These are phyloP conservation scores for Cornus controversa DNA, from an alignment of 148 eudicot species.

Conservation along the genomic window DNA sequence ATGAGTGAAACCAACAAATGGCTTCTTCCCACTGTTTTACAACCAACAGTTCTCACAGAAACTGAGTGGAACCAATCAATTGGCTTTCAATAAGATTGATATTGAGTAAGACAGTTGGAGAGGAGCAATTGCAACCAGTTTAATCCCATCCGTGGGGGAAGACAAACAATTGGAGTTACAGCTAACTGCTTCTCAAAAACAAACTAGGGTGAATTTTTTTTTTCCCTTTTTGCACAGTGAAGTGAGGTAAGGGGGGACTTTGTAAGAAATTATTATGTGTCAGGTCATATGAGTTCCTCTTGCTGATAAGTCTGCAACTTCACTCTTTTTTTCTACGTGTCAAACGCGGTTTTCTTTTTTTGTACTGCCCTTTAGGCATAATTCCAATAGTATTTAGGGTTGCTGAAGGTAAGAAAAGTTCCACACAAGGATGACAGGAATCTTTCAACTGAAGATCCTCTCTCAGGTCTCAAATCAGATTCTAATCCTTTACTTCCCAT, in stretches of 20 bases:
- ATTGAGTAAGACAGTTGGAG: background rate
- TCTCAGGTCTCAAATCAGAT: slow-evolving; percentile 5
- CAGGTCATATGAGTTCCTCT: background rate
- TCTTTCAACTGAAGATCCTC: background rate
- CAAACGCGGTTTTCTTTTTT: background rate
- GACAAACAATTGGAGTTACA: too few species aligned
- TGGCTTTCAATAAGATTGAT: background rate
- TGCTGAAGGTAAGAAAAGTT: background rate
- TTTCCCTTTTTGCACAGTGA: too few species aligned
- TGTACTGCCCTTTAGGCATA: too few species aligned
- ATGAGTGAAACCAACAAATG: background rate
- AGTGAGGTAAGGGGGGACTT: background rate
- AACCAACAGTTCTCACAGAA: background rate
- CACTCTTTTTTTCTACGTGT: background rate
- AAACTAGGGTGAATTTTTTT: too few species aligned
- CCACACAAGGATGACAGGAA: background rate
- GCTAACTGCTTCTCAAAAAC: too few species aligned
- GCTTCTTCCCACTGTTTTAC: background rate
- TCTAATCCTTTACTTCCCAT: background rate
- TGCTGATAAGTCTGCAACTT: background rate
- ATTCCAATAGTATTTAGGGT: background rate
- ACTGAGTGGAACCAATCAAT: background rate
- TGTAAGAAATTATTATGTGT: too few species aligned
- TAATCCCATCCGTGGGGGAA: too few species aligned
- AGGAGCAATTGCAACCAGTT: background rate